Base-by-base conservation (phyloP, 192 early-diverging fungal species). In the Podila epigama region DNA sequence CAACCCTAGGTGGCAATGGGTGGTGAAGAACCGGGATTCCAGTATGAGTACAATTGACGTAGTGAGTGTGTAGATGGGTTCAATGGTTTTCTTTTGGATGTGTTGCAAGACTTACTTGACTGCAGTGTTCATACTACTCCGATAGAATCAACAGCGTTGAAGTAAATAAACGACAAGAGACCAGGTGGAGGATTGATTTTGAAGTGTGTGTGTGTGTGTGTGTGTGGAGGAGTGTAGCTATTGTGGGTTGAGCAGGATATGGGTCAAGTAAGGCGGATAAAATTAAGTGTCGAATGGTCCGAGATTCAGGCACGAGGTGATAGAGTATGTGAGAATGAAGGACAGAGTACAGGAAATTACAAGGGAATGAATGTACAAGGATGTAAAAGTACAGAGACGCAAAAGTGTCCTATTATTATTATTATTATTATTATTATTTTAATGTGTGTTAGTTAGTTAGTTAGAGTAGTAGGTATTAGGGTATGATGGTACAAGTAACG, bases 1-100 rank as follows among this genome's bases (percentile, higher is more conserved):
- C 94, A 36, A 96, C 94, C 57, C 89, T 86, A 63, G 31, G 59
- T 52, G 36, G 16, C 20, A 34, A 51, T 18, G 40, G 29, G 31
- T 9, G 60, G 34, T 18, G 37, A 53, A 29, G 32, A 15, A 20
- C 1, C n/a, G n/a, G n/a, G n/a, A n/a, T n/a, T n/a, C n/a, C n/a
- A 41, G 22, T 27, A 60, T 18, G 50, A 18, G 20, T 54, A 36
- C 5, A 36, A 34, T 25, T 61, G 51, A 51, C 32, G 4, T 4
- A 37, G 4, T 31, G 1, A n/a, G 11, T 67, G 35, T 5, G 5
- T 34, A 42, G 31, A 52, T 51, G 35, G 1, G 22, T 29, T 9
- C 18, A 42, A 39, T 18, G 42, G 35, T 48, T 31, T 33, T 36
- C 25, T 20, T 12, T 70, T 60, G 39, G 16, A 34, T 7, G 16